Percentiles rank a stretch among this genome's conserved stretches.
Evolutionary conservation across 108 stramenopile genomes (phyloP).

Genomic region (Ochromonas danica): DNA sequence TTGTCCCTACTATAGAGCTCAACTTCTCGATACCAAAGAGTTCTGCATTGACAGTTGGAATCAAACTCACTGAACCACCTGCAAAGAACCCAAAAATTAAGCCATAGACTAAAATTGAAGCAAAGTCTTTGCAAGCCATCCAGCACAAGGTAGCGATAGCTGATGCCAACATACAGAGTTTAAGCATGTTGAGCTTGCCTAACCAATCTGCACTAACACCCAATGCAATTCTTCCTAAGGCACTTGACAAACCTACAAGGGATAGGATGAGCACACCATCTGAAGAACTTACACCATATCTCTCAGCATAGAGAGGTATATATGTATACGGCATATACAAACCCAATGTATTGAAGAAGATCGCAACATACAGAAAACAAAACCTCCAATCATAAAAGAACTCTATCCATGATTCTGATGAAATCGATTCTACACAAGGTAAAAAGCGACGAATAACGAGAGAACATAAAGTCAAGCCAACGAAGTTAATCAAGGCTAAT

Average conservation of each 20-base stretch:
- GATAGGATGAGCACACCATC: background rate
- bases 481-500: background rate
- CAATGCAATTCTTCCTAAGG: background rate
- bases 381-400: background rate
- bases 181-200: conserved; percentile 3
- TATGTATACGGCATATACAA: conserved; percentile 1
- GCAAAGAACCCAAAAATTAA: conserved; percentile 32
- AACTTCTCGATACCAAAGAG: conserved; percentile 23
- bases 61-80: conserved; percentile 12
- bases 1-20: conserved; percentile 1
- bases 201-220: conserved; percentile 7
- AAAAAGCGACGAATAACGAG: background rate
- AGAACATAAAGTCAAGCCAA: background rate
- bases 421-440: too few relatives aligned
- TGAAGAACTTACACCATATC: background rate
- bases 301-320: background rate
- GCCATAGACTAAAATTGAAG: background rate
- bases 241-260: background rate
- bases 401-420: too few relatives aligned
- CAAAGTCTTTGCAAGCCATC: conserved; percentile 24
- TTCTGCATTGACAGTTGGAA: conserved; percentile 2
- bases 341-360: background rate
- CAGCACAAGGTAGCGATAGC: background rate
- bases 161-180: background rate
- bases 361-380: background rate